Conservation (phyloP, 108 stramenopile species). For the Aurantiochytrium sp. region DNA sequence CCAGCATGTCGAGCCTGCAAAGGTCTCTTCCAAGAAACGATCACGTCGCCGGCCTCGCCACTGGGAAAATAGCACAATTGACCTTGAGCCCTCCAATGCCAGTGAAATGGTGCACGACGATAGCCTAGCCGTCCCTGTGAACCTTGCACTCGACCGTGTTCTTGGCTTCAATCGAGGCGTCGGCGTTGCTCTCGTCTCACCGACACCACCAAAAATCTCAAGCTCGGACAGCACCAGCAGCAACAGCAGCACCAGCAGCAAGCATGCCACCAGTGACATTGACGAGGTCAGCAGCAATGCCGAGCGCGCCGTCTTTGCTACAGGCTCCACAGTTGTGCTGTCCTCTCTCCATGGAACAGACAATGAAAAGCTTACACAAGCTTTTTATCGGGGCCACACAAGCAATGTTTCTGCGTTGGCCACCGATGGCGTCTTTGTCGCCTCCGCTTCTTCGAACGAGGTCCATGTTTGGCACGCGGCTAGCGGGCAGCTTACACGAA, state of each 20-base stretch:
- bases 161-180: neutral
- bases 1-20: neutral
- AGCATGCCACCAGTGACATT: too few relatives aligned
- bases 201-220: neutral
- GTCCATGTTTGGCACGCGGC: neutral
- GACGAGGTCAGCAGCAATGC: too few relatives aligned
- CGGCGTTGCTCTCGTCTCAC: neutral
- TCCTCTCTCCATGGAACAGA: too few relatives aligned
- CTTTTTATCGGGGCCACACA: neutral
- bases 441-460: neutral
- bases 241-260: too few relatives aligned
- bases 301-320: too few relatives aligned
- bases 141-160: neutral
- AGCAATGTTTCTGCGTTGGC: neutral
- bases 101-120: neutral
- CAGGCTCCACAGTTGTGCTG: too few relatives aligned
- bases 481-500: neutral
- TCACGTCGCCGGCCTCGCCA: neutral
- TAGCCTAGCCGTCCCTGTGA: neutral
- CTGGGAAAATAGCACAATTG: neutral
- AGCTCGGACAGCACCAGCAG: too few relatives aligned
- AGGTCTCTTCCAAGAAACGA: neutral
- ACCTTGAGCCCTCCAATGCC: neutral
- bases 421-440: neutral
- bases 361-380: neutral